Evolutionary conservation across 179 eudicot species (phyloP).

Genomic region (Sideroxylon spinosum): DNA sequence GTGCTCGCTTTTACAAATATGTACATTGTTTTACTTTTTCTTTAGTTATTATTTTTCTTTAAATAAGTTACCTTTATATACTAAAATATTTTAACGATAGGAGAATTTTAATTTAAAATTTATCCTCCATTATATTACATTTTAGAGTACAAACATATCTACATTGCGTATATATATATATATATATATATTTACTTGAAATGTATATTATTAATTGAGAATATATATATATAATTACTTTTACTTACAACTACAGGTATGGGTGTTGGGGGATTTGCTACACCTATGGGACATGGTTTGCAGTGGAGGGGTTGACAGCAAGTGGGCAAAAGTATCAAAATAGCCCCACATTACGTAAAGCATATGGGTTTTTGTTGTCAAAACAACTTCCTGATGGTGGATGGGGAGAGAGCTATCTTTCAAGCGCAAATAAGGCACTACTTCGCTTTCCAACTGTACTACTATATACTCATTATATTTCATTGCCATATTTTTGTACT

Average conservation of each 20-base stretch:
- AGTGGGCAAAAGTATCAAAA: conserved; percentile 51
- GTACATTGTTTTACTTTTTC: too few species aligned
- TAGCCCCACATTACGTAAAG: conserved; percentile 49
- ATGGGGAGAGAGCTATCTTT: conserved; percentile 92
- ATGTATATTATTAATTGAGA: too few species aligned
- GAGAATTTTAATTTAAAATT: too few species aligned
- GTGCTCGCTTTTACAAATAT: too few species aligned
- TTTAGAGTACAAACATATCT: not conserved
- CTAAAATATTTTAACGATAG: too few species aligned
- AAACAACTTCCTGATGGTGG: conserved; percentile 81
- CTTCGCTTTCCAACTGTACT: not conserved
- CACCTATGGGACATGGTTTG: conserved; percentile 86
- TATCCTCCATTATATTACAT: too few species aligned
- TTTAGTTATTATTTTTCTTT: too few species aligned
- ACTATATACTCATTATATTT: too few species aligned
- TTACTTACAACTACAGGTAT: conserved; percentile 33
- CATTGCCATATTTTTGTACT: too few species aligned
- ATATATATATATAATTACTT: not conserved
- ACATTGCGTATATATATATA: too few species aligned
- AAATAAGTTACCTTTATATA: too few species aligned
- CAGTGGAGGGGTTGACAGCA: conserved; percentile 51
- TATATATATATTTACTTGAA: too few species aligned
- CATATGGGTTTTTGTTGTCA: conserved; percentile 63
- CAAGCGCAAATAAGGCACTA: conserved; percentile 60
- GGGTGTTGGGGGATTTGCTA: conserved; percentile 87